These are phyloP conservation scores for Phaeolepiota aurea DNA, from an alignment of 768 basidiomycete species.

Conservation along the genomic window DNA sequence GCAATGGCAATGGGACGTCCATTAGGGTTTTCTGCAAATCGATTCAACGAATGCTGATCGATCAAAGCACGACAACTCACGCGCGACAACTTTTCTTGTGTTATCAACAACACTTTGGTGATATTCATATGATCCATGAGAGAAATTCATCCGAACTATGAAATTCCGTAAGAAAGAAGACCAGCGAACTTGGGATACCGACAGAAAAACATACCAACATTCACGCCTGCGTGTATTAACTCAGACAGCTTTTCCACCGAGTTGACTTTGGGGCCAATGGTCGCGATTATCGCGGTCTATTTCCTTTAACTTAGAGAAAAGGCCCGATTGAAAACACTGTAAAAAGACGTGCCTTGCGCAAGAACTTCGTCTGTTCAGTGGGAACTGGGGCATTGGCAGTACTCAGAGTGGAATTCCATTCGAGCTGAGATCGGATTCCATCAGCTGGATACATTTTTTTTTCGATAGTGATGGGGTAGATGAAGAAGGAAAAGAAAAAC, in stretches of 20 bases:
- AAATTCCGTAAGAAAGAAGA: conserved; percentile 5
- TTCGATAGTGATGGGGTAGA: conserved; percentile 14
- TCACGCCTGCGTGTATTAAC: conserved; percentile 88
- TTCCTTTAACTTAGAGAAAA: too few relatives aligned
- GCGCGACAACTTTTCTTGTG: conserved; percentile 75
- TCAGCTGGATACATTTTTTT: conserved; percentile 47
- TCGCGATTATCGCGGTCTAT: conserved; percentile 99
- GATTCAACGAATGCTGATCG: conserved; percentile 5
- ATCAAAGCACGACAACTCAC: conserved; percentile 31
- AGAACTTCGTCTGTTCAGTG: conserved; percentile 73
- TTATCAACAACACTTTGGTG: conserved; percentile 99
- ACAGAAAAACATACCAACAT: conserved; percentile 70
- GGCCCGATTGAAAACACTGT: conserved; percentile 2
- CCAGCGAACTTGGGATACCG: not conserved
- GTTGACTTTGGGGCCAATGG: conserved; percentile 97
- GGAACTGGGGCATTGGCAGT: conserved; percentile 64
- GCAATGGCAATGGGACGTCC: conserved; percentile 97
- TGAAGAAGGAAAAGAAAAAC: conserved; percentile 7
- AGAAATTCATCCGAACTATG: conserved; percentile 99
- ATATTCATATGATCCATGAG: conserved; percentile 97
- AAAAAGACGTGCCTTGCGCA: conserved; percentile 69
- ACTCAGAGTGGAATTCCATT: conserved; percentile 84
- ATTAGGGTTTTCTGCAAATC: conserved; percentile 43
- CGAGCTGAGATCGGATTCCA: conserved; percentile 73
- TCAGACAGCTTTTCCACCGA: conserved; percentile 78